These are phyloP conservation scores for Eucalyptus pauciflora DNA, from an alignment of 345 rosid genomes.

Conservation along the genomic window DNA sequence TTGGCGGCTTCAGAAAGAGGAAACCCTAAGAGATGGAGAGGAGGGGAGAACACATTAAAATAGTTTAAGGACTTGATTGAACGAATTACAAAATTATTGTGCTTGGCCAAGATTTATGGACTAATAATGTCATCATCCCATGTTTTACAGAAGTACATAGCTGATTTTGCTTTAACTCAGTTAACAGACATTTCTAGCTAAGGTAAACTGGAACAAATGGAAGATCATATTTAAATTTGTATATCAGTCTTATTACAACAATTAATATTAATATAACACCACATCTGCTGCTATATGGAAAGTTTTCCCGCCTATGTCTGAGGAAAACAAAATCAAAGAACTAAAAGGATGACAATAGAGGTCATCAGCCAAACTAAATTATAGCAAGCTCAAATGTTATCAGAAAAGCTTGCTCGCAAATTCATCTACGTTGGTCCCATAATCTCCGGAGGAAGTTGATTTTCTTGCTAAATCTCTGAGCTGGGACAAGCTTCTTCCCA, in stretches of 20 bases:
- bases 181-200: background rate
- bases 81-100: background rate
- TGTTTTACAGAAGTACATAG: background rate
- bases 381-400: background rate
- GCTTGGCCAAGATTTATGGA: background rate
- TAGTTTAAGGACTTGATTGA: background rate
- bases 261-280: background rate
- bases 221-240: background rate
- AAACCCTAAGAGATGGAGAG: no score
- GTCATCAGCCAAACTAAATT: background rate
- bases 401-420: constrained; percentile 13
- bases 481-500: constrained; percentile 15
- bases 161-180: background rate
- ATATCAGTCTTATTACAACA: background rate
- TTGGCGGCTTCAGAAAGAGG: no score
- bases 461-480: constrained; percentile 8
- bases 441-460: background rate
- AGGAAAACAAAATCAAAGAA: background rate
- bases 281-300: background rate
- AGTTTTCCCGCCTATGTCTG: background rate
- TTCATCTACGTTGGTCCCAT: background rate
- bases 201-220: background rate
- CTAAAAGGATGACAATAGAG: background rate
- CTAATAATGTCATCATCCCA: background rate
- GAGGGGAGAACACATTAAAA: background rate